Conservation (phyloP, 129 eudicot genomes). For the Artemisia tridentata region DNA sequence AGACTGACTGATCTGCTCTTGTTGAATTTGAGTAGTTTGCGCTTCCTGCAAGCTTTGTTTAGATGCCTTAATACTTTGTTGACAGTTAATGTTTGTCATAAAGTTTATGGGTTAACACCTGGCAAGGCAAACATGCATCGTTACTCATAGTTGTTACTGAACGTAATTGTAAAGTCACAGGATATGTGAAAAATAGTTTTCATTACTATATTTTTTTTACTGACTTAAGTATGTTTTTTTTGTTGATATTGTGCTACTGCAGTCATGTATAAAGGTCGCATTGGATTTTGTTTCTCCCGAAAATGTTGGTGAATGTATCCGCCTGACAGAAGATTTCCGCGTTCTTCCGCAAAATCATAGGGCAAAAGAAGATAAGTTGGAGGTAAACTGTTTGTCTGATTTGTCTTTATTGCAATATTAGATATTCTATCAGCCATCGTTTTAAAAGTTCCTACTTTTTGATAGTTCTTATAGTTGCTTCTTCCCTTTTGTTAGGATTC, state of each 20-base stretch:
- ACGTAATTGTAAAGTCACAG: no score
- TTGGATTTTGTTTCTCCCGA: slow-evolving; percentile 66
- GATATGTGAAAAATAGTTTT: neutral
- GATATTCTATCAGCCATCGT: neutral
- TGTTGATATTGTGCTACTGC: slow-evolving; percentile 20
- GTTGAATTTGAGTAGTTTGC: no score
- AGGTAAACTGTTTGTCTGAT: slow-evolving; percentile 37
- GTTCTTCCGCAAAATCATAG: slow-evolving; percentile 50
- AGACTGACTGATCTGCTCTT: no score
- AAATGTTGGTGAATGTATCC: slow-evolving; percentile 59
- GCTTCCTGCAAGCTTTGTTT: no score
- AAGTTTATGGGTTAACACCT: no score
- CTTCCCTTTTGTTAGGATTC: no score
- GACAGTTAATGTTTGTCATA: no score
- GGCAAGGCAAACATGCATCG: no score
- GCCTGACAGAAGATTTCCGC: slow-evolving; percentile 49
- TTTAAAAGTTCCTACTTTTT: neutral
- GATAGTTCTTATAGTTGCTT: no score
- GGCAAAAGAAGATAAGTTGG: slow-evolving; percentile 68
- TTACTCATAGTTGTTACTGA: no score
- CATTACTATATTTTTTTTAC: neutral
- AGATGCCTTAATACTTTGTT: no score
- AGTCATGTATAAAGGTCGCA: slow-evolving; percentile 66
- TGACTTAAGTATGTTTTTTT: neutral
- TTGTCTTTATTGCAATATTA: neutral